These are phyloP conservation scores for Lenwebbia sp. DNA, from an alignment of 345 rosid species.

Conservation along the genomic window DNA sequence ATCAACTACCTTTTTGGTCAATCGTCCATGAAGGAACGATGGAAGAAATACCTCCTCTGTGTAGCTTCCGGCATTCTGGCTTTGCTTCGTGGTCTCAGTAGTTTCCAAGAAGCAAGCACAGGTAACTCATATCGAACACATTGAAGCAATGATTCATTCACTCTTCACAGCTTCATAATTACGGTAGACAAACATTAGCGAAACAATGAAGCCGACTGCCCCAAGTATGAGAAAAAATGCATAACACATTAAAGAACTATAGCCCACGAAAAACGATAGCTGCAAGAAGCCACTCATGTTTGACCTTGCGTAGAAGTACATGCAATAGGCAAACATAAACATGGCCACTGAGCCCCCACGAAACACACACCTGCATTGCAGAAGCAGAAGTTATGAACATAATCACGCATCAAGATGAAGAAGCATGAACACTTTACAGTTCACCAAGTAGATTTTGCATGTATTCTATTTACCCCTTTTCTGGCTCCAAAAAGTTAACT, in stretches of 20 bases:
- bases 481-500: not conserved
- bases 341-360: constrained; percentile 60
- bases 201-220: constrained; percentile 45
- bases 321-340: constrained; percentile 60
- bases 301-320: constrained; percentile 55
- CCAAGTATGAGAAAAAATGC: constrained; percentile 70
- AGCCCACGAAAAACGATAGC: constrained; percentile 57
- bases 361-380: constrained; percentile 47
- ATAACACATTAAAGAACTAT: constrained; percentile 57
- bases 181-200: constrained; percentile 47
- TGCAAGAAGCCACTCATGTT: constrained; percentile 65
- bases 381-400: not conserved
- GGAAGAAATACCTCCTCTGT: not conserved
- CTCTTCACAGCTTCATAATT: constrained; percentile 51
- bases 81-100: not conserved
- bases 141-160: constrained; percentile 8
- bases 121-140: not conserved
- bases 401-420: not conserved
- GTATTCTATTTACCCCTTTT: not conserved
- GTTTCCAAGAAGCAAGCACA: not conserved
- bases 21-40: not conserved
- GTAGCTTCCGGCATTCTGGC: not conserved
- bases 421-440: not conserved
- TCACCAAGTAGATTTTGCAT: not conserved
- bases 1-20: not conserved